Evolutionary conservation across 257 asterid species (phyloP), one percentile per base, ranked within the genome.

Genomic region (Lavandula angustifolia): DNA sequence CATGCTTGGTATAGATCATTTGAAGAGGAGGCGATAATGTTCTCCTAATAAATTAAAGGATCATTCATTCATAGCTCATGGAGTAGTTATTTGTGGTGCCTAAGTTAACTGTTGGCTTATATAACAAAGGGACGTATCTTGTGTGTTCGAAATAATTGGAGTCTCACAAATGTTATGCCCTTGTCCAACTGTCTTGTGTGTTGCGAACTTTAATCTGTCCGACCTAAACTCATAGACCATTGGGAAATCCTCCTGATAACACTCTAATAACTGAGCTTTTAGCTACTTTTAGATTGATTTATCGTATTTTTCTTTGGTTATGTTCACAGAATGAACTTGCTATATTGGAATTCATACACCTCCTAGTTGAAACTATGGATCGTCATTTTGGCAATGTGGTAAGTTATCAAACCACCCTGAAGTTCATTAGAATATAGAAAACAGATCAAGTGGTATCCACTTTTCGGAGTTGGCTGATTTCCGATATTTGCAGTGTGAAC

Each of bases 371-470:
- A 81, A 92, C 99, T 14, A 92, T 92, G 99, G 99, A 92, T 75
- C 96, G 96, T n/a, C 99, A 92, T 81, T 89, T 92, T 71, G 99
- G 97, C 74, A 92, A 92, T 68, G 97, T 92, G 96, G 97, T 85
- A 77, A 76, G 79, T 78, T 35, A 62, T 66, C n/a, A 44, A 73
- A 34, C 40, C 11, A 5, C 10, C 60, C 0, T 11, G 27, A 37
- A 1, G 0, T 3, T 4, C 3, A 27, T 9, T 9, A 4, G 17
- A 12, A 32, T 0, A 22, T 2, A 22, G 3, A 1, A 3, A 35
- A 7, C 55, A 3, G 43, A 32, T 7, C 54, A 29, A 8, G 47
- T 50, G 7, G 16, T 69, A 37, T 53, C 9, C 18, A 53, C 52
- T 18, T 5, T 10, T 41, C 7, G 12, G 50, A 63, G 48, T 55